These are phyloP conservation scores for Septoria linicola DNA, from an alignment of 2,329 filamentous ascomycete species.

Conservation along the genomic window DNA sequence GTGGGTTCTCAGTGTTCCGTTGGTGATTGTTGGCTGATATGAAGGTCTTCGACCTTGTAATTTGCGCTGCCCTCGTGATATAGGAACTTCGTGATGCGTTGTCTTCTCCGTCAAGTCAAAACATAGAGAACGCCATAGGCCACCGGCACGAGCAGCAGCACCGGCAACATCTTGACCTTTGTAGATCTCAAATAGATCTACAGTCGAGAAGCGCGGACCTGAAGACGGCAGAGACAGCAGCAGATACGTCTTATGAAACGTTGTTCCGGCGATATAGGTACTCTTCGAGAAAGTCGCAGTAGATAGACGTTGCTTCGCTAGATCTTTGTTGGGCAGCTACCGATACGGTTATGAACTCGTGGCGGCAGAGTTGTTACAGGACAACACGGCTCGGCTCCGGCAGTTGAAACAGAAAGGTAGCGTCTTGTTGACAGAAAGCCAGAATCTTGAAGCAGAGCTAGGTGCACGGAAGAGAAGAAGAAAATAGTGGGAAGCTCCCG, in stretches of 20 bases:
- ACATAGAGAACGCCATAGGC: conserved; percentile 21
- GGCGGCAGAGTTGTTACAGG: conserved; percentile 4
- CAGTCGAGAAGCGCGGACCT: background rate
- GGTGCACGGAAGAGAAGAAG: no score
- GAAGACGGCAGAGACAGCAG: no score
- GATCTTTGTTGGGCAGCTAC: background rate
- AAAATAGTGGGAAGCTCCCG: no score
- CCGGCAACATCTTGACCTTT: conserved; percentile 17
- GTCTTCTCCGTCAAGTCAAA: conserved; percentile 16
- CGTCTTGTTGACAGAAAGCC: background rate
- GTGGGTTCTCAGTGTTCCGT: no score
- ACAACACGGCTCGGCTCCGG: background rate
- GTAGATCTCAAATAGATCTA: background rate
- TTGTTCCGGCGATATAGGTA: background rate
- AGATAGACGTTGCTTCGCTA: background rate
- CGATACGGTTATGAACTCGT: background rate
- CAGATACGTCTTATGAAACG: background rate
- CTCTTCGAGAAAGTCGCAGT: background rate
- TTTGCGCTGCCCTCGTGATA: background rate
- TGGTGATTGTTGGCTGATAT: no score
- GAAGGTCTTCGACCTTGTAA: no score
- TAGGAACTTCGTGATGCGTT: background rate
- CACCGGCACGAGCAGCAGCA: conserved; percentile 19
- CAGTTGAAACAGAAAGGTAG: background rate
- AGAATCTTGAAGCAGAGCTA: no score